phyloP scores from a whole-genome alignment of 1,284 basidiomycete species.

The Mycena sp. region DNA sequence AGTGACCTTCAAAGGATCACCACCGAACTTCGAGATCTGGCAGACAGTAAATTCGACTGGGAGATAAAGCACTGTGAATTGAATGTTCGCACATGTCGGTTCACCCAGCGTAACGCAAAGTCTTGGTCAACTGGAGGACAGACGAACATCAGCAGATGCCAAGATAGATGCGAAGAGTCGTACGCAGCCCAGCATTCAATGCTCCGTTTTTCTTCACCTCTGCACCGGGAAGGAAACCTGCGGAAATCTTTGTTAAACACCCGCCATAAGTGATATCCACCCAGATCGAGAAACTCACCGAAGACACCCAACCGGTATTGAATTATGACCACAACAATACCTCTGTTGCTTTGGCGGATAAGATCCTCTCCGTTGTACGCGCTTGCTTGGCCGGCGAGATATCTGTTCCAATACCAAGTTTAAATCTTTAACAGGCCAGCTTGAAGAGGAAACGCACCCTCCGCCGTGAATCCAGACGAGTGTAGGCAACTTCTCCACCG shows the following conservation, averaged over 20 bases:
- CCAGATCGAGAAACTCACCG: constrained; percentile 30
- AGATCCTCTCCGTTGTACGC: constrained; percentile 38
- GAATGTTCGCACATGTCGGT: constrained; percentile 34
- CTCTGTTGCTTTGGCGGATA: constrained; percentile 36
- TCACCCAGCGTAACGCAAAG: constrained; percentile 52
- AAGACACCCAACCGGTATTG: constrained; percentile 48
- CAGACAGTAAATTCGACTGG: neutral
- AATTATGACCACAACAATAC: constrained; percentile 42
- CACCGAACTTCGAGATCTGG: constrained; percentile 36
- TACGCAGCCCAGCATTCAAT: constrained; percentile 26
- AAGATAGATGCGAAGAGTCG: neutral
- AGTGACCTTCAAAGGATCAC: constrained; percentile 43
- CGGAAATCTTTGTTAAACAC: neutral
- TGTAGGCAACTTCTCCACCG: neutral
- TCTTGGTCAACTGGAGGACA: constrained; percentile 43
- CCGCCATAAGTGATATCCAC: neutral
- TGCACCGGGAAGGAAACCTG: constrained; percentile 7
- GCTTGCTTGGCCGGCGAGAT: constrained; percentile 22
- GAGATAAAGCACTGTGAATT: too few relatives aligned
- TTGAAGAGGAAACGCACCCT: constrained; percentile 31
- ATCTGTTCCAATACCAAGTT: constrained; percentile 15
- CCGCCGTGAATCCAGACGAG: constrained; percentile 55
- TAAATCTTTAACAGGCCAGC: constrained; percentile 10
- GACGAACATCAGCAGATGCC: neutral
- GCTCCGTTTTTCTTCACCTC: constrained; percentile 19